Evolutionary conservation across 345 rosid species (phyloP).

Genomic region (Aurinia saxatilis): DNA sequence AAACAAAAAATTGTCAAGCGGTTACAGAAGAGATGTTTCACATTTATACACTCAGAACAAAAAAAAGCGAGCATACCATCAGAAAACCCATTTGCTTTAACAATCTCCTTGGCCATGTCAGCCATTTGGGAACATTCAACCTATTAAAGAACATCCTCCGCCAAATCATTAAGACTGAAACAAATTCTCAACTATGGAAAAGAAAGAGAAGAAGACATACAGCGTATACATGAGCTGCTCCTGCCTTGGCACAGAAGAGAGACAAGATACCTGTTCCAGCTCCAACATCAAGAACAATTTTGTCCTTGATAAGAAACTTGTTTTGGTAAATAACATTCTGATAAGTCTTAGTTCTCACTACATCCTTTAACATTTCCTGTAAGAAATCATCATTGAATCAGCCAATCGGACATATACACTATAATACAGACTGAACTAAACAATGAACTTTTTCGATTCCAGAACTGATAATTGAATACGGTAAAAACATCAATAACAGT

Average conservation of each 20-base stretch:
- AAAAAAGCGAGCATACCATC: constrained; percentile 40
- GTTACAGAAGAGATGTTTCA: not conserved
- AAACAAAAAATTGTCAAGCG: not conserved
- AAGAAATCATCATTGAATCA: constrained; percentile 1
- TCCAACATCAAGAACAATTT: constrained; percentile 95
- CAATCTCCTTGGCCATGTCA: constrained; percentile 89
- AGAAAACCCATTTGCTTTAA: constrained; percentile 74
- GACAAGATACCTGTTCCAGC: constrained; percentile 98
- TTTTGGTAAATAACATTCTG: constrained; percentile 92
- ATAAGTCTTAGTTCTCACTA: constrained; percentile 90
- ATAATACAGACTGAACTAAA: not conserved
- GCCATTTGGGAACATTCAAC: constrained; percentile 96
- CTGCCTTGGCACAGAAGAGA: constrained; percentile 94
- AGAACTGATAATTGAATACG: not conserved
- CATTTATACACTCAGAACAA: not conserved
- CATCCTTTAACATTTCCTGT: constrained; percentile 99
- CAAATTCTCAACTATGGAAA: not conserved
- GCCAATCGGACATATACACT: not conserved
- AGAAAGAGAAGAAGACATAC: constrained; percentile 32
- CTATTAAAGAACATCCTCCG: constrained; percentile 29
- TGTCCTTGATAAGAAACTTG: constrained; percentile 81
- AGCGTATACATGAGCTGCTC: constrained; percentile 91
- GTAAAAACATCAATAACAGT: no score
- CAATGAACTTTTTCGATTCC: not conserved
- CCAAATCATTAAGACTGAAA: not conserved